Evolutionary conservation across 2,329 filamentous ascomycete species (phyloP).

Genomic region (Fusarium brachygibbosum): DNA sequence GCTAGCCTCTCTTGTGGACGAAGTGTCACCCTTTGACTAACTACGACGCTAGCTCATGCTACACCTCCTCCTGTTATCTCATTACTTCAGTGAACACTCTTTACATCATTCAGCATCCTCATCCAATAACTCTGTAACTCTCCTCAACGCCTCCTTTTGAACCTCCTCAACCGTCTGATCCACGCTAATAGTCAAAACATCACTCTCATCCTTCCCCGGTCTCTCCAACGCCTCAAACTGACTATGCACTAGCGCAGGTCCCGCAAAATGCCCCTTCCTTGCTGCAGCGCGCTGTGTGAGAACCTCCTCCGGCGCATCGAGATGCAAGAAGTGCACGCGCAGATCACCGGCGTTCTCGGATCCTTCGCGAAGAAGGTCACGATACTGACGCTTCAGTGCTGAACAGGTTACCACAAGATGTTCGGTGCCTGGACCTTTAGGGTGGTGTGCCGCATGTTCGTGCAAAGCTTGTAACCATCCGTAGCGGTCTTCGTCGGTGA

Average conservation of each 20-base stretch:
- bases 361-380: slow-evolving; percentile 27
- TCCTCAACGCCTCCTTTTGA: slow-evolving; percentile 23
- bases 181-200: slow-evolving; percentile 27
- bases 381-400: slow-evolving; percentile 27
- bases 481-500: slow-evolving; percentile 25
- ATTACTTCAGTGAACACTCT: not conserved
- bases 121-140: slow-evolving; percentile 15
- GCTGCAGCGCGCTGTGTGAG: slow-evolving; percentile 16
- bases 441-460: slow-evolving; percentile 24
- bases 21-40: too few species aligned
- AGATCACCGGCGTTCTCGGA: slow-evolving; percentile 26
- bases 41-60: too few species aligned
- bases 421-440: slow-evolving; percentile 28
- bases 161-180: slow-evolving; percentile 26
- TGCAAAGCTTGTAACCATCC: slow-evolving; percentile 21
- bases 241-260: slow-evolving; percentile 18
- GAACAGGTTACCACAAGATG: slow-evolving; percentile 37
- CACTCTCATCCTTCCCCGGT: slow-evolving; percentile 5
- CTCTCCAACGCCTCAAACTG: slow-evolving; percentile 27
- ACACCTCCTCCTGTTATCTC: not conserved
- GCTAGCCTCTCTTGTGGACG: too few species aligned
- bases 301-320: slow-evolving; percentile 31
- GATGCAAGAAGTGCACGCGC: slow-evolving; percentile 29
- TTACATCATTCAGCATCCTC: not conserved
- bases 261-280: slow-evolving; percentile 29